A percentile compares a stretch with the other conserved stretches of the same genome.
Evolutionary conservation across 305 asterid species (phyloP).

Genomic region (Withania somnifera): DNA sequence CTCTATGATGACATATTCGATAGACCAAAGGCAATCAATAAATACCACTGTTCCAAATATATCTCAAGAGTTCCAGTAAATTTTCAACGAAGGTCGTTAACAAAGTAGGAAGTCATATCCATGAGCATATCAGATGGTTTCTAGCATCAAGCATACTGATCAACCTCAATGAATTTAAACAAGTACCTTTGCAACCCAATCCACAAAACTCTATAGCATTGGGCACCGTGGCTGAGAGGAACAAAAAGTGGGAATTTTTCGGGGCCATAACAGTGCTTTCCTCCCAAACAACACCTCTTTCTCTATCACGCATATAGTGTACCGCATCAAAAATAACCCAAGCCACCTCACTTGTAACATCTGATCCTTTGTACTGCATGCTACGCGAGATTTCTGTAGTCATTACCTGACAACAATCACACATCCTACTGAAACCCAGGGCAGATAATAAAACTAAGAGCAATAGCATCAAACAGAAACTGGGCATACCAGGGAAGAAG

Average conservation of each 20-base stretch:
- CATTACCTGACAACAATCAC: slow-evolving; percentile 35
- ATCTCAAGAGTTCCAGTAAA: neutral
- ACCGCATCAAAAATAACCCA: slow-evolving; percentile 96
- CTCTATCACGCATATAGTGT: slow-evolving; percentile 96
- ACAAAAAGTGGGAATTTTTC: slow-evolving; percentile 72
- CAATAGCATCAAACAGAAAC: slow-evolving; percentile 1
- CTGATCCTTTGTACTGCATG: slow-evolving; percentile 97
- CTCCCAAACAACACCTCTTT: slow-evolving; percentile 98
- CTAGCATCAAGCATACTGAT: neutral
- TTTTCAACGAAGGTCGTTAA: neutral
- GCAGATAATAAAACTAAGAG: slow-evolving; percentile 2
- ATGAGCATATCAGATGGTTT: neutral
- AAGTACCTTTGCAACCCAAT: slow-evolving; percentile 97
- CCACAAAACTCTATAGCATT: slow-evolving; percentile 94
- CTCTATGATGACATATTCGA: neutral
- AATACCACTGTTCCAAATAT: neutral
- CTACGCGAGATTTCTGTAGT: slow-evolving; percentile 88
- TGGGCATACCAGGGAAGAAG: slow-evolving; percentile 90
- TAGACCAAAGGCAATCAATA: neutral
- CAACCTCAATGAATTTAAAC: neutral
- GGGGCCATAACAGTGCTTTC: slow-evolving; percentile 98
- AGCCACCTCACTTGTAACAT: slow-evolving; percentile 82
- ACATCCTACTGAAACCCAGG: neutral
- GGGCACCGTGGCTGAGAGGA: slow-evolving; percentile 92
- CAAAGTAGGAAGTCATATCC: neutral